Conservation (phyloP, 768 basidiomycete genomes). For the Kwoniella newhampshirensis region DNA sequence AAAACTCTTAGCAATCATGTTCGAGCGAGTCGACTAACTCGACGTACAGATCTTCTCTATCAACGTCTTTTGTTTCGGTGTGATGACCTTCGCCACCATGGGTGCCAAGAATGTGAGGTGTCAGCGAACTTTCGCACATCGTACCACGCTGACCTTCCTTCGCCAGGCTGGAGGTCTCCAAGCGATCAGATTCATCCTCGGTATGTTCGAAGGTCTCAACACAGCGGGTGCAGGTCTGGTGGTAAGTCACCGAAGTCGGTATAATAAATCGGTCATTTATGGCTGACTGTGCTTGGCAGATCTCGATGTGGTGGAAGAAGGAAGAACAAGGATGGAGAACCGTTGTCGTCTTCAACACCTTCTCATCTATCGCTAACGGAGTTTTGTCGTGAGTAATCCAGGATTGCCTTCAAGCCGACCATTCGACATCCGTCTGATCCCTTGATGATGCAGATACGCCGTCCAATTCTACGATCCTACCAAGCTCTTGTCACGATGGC, state of each 20-base stretch:
- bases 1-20: not conserved
- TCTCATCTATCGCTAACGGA: conserved; percentile 29
- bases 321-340: conserved; percentile 36
- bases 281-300: conserved; percentile 1
- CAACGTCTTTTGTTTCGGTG: conserved; percentile 36
- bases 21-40: not conserved
- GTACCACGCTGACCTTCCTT: not conserved
- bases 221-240: conserved; percentile 22
- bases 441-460: conserved; percentile 7
- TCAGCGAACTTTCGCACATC: not conserved
- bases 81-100: conserved; percentile 26
- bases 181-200: conserved; percentile 23
- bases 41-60: conserved; percentile 18
- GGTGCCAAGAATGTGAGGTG: conserved; percentile 17
- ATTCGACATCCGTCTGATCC: not conserved
- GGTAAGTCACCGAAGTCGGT: conserved; percentile 9
- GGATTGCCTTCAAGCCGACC: too few relatives aligned
- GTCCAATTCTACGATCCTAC: conserved; percentile 22
- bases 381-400: conserved; percentile 17
- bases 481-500: conserved; percentile 9
- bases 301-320: conserved; percentile 35
- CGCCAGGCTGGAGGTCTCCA: conserved; percentile 23
- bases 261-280: not conserved
- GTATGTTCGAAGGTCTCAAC: conserved; percentile 27
- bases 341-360: conserved; percentile 40